These are phyloP conservation scores for Pulveroboletus ravenelii DNA, from an alignment of 768 basidiomycete species.

Conservation along the genomic window DNA sequence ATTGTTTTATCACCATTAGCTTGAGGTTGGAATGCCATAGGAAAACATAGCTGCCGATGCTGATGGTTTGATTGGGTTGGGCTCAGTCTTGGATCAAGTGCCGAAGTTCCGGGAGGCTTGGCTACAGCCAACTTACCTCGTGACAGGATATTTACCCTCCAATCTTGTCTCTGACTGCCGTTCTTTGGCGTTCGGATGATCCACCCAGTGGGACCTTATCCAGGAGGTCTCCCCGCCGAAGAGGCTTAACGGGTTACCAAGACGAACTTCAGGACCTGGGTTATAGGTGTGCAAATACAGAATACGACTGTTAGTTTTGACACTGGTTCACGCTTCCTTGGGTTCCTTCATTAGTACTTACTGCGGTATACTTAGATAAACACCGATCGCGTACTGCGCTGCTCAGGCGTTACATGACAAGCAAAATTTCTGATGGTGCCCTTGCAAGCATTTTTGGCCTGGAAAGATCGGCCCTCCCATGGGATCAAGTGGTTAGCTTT, in stretches of 20 bases:
- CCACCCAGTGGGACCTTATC: conserved; percentile 40
- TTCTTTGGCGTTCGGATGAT: conserved; percentile 52
- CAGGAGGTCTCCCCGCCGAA: conserved; percentile 61
- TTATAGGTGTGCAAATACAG: conserved; percentile 37
- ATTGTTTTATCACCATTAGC: too few relatives aligned
- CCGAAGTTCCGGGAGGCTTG: conserved; percentile 35
- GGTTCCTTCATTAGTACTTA: conserved; percentile 42
- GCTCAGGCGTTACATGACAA: conserved; percentile 58
- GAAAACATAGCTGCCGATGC: conserved; percentile 10
- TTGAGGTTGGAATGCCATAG: conserved; percentile 38
- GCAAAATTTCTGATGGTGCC: conserved; percentile 48
- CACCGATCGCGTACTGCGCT: conserved; percentile 28
- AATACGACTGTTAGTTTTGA: conserved; percentile 63
- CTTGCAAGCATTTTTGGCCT: conserved; percentile 32
- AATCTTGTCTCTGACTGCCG: conserved; percentile 57
- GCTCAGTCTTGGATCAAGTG: conserved; percentile 49
- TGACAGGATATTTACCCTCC: conserved; percentile 57
- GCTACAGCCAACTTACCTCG: conserved; percentile 49
- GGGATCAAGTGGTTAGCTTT: conserved; percentile 61
- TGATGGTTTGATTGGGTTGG: conserved; percentile 50
- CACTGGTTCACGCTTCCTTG: conserved; percentile 65
- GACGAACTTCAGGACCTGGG: conserved; percentile 45
- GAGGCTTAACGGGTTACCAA: conserved; percentile 49
- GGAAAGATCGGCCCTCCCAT: conserved; percentile 58
- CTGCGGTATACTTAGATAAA: conserved; percentile 5